A percentile compares a stretch with the other conserved stretches of the same genome.
phyloP scores from a whole-genome alignment of 1,284 basidiomycete species.

The Puccinia hordei region DNA sequence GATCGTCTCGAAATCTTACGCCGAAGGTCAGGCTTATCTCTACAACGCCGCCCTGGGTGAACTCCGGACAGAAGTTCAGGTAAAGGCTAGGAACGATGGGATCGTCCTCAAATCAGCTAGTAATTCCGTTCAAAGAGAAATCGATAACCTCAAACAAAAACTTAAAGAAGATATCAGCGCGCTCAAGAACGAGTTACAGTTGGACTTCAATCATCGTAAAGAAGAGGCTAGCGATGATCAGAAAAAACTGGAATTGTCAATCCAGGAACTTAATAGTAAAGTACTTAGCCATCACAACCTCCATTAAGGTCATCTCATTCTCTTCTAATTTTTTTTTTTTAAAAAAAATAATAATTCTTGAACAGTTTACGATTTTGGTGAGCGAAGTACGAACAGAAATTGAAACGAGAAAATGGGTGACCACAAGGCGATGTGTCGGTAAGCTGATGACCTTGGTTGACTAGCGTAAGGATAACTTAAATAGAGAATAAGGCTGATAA shows the following conservation, averaged over 20 bases:
- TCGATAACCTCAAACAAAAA: constrained; percentile 81
- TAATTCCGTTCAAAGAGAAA: constrained; percentile 77
- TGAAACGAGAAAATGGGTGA: constrained; percentile 87
- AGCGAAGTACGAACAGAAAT: constrained; percentile 78
- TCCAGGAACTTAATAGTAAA: constrained; percentile 69
- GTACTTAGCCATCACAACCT: constrained; percentile 35
- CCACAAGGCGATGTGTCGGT: constrained; percentile 82
- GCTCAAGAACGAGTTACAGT: constrained; percentile 94
- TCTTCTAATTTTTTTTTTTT: constrained; percentile 2
- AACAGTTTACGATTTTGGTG: constrained; percentile 73
- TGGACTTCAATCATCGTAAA: constrained; percentile 92
- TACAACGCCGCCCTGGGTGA: constrained; percentile 92
- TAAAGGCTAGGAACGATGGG: constrained; percentile 81
- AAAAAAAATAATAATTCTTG: neutral
- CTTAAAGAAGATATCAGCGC: constrained; percentile 90
- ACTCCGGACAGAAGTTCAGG: constrained; percentile 80
- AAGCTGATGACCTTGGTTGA: constrained; percentile 64
- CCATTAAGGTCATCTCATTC: neutral
- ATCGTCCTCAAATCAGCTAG: constrained; percentile 76
- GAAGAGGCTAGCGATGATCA: constrained; percentile 85
- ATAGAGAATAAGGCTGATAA: constrained; percentile 62
- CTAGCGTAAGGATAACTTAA: constrained; percentile 57
- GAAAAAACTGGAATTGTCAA: constrained; percentile 81
- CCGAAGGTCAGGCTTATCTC: constrained; percentile 73
- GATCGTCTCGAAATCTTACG: constrained; percentile 45